Percentiles rank a stretch among this genome's conserved stretches.
Conservation (phyloP, 2,329 filamentous ascomycete species). For the Aspergillus arachidicola region DNA sequence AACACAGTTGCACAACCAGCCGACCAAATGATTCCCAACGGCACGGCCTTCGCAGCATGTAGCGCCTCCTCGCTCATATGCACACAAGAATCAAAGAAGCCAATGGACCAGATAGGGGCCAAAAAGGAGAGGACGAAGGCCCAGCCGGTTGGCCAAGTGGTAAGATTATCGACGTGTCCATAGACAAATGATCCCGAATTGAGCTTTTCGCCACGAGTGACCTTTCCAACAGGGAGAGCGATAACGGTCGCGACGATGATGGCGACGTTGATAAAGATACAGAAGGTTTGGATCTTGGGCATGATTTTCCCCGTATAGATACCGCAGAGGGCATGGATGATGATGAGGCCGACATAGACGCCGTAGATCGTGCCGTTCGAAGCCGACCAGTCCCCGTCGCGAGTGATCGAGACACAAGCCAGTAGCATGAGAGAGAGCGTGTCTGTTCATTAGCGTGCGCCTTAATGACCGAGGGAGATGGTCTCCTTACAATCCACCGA, state of each 20-base stretch:
- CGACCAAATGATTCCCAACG: slow-evolving; percentile 61
- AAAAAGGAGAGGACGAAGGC: slow-evolving; percentile 64
- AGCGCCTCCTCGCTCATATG: slow-evolving; percentile 64
- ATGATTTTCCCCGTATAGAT: slow-evolving; percentile 58
- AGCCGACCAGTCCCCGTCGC: slow-evolving; percentile 59
- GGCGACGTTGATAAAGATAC: slow-evolving; percentile 58
- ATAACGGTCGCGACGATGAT: slow-evolving; percentile 61
- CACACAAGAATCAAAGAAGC: slow-evolving; percentile 59
- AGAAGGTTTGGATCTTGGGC: slow-evolving; percentile 61
- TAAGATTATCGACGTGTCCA: slow-evolving; percentile 58
- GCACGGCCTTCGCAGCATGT: slow-evolving; percentile 62
- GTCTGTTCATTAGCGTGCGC: slow-evolving; percentile 19
- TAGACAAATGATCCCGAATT: slow-evolving; percentile 56
- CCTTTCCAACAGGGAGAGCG: slow-evolving; percentile 57
- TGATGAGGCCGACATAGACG: slow-evolving; percentile 58
- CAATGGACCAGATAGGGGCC: slow-evolving; percentile 62
- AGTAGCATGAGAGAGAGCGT: slow-evolving; percentile 42
- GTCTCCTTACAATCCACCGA: slow-evolving; percentile 57
- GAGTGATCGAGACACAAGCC: slow-evolving; percentile 59
- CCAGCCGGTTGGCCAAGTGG: slow-evolving; percentile 61
- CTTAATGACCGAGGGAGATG: neutral
- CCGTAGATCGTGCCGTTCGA: slow-evolving; percentile 60
- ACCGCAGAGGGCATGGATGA: slow-evolving; percentile 58
- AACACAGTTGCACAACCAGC: slow-evolving; percentile 55
- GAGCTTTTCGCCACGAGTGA: slow-evolving; percentile 27